Base-by-base conservation (phyloP, 2,329 filamentous ascomycete species). In the Talaromyces sp. region DNA sequence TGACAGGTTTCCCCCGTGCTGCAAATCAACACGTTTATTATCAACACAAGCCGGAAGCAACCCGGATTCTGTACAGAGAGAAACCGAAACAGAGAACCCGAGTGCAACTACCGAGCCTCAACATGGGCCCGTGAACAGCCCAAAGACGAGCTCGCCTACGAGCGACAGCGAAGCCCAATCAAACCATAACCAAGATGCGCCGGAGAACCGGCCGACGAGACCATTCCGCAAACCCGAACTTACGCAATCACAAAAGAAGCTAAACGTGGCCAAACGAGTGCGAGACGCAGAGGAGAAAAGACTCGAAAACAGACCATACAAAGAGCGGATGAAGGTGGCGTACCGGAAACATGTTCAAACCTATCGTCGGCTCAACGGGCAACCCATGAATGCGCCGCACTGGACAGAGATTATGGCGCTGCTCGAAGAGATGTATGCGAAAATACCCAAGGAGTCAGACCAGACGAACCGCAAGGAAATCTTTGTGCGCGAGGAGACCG, bases 401-500 rank as follows among this genome's bases (percentile, higher is more conserved):
- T 74, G 70, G 70, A 63, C 59, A 28, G 67, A 68, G 18, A 64
- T 74, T n/a, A 66, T 68, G 60, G 61, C 67, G 6, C 54, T 72
- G 28, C 63, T 77, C 50, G 65, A 70, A 57, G 31, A 60, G 6
- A 54, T 74, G 28, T 65, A 69, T 34, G 58, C 63, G 28, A 61
- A 69, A 33, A 59, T 62, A 12, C 65, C 57, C 2, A 18, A 12
- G 44, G 44, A 47, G 60, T 60, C 16, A 64, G 59, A 40, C 51
- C 36, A 4, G 66, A 59, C 63, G 14, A 67, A 64, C 52, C 67
- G 70, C 30, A 72, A 72, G 64, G 70, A 72, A 55, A 61, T 78
- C 16, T 57, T 70, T 31, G 42, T 78, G 4, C 69, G 72, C 2
- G 75, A 78, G 58, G 70, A 73, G 57, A 75, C 72, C 0, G 65